Conservation (phyloP, 805 yeast genomes). For the Wickerhamiella vanderwaltii region DNA sequence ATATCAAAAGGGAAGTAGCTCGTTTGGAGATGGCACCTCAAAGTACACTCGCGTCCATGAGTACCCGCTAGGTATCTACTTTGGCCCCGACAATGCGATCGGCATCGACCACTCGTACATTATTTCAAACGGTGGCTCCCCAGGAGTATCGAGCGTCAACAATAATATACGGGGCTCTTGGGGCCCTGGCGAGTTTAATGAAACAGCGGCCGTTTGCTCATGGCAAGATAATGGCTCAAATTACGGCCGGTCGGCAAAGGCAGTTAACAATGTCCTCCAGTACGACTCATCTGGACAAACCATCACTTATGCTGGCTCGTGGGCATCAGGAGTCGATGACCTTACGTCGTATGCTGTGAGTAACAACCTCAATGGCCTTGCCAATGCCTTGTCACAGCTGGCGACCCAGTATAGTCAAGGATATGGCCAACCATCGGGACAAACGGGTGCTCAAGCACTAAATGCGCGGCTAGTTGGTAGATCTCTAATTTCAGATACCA, state of each 20-base stretch:
- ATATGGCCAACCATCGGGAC: neutral
- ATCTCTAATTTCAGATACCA: no score
- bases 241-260: constrained; percentile 1
- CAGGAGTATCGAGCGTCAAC: constrained; percentile 1
- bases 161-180: constrained; percentile 3
- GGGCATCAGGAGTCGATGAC: neutral
- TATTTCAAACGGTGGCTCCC: neutral
- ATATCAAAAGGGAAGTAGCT: constrained; percentile 1
- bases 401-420: neutral
- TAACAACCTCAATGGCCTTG: neutral
- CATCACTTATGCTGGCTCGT: neutral
- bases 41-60: neutral
- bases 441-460: neutral
- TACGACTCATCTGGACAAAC: neutral
- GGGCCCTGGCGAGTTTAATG: constrained; percentile 1
- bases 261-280: neutral
- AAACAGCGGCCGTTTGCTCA: constrained; percentile 1
- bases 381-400: neutral
- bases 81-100: neutral
- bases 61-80: constrained; percentile 4
- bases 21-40: neutral
- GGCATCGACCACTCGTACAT: constrained; percentile 9
- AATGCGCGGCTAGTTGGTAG: no score
- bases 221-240: constrained; percentile 2
- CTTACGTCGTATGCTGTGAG: neutral